Evolutionary conservation across 1,284 basidiomycete species (phyloP), one percentile per base, ranked within the genome.

Genomic region (Tylopilus sp.): DNA sequence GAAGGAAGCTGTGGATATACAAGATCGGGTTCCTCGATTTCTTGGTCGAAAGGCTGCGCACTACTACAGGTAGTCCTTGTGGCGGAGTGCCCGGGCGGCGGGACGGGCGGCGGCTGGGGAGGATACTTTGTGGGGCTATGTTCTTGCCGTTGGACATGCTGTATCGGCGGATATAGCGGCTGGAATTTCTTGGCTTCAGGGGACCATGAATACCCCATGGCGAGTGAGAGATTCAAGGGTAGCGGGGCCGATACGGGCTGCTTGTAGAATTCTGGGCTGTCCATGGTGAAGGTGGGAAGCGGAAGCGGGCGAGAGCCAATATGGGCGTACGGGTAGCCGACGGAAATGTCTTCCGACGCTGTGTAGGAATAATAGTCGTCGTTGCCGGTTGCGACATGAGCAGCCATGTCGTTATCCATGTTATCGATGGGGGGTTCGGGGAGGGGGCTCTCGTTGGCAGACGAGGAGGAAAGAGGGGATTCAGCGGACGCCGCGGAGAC

Each of bases 181-280:
- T 71, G 70, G 46, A 71, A 69, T 63, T 72, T 71, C 61, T 72
- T 69, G 1, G 58, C 47, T 33, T 69, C 63, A 0, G 64, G 65
- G 4, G 70, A 69, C 68, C 67, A 69, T 0, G 66, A 52, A 31
- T 71, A 71, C 5, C 59, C 58, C 68, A 72, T 70, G 2, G 67
- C 65, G 43, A 65, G 28, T 2, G 70, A 72, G 46, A 70, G 50
- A 50, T 72, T 59, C 45, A 71, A 37, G 28, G 70, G 69, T 0
- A 69, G 48, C 13, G 69, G 68, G 14, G 70, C 68, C 0, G 70
- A 57, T 3, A 70, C 66, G 4, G 70, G 69, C 48, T 72, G 67
- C 41, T 72, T 71, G 59, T 70, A 69, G 14, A 60, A 53, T 9
- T 70, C 67, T 32, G 60, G 39, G 22, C 32, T 53, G 24, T 68